A percentile compares a stretch with the other conserved stretches of the same genome.
Conservation (phyloP, 2,329 filamentous ascomycete species). For the Botrytis cinerea region DNA sequence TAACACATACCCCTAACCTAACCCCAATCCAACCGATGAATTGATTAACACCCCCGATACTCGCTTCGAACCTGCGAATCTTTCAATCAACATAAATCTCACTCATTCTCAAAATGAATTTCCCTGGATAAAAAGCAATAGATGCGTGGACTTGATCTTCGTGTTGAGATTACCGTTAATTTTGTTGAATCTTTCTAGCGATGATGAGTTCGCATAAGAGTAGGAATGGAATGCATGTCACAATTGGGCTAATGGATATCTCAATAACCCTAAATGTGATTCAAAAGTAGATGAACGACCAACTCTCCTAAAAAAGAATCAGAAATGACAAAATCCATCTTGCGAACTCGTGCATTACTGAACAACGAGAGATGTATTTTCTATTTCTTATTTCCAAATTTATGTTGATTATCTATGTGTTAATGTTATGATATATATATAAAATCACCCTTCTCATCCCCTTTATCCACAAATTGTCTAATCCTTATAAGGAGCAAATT, state of each 20-base stretch:
- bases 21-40: no score
- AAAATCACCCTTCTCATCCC: neutral
- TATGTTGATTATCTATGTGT: neutral
- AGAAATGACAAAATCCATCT: neutral
- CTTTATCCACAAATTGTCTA: neutral
- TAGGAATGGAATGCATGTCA: neutral
- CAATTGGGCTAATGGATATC: fast-evolving
- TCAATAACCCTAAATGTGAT: neutral
- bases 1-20: no score
- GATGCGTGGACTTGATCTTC: no score
- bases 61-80: no score
- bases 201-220: no score
- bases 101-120: no score
- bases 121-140: fast-evolving
- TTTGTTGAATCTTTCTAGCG: no score
- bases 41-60: no score
- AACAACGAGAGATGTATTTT: neutral
- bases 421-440: neutral
- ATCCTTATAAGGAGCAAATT: conserved; percentile 44
- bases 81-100: no score
- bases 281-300: neutral
- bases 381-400: neutral
- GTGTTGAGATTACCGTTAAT: no score
- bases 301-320: no score
- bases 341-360: neutral